Evolutionary conservation across 176 grass and related monocot genomes (phyloP).

Genomic region (Pontederia crassipes): DNA sequence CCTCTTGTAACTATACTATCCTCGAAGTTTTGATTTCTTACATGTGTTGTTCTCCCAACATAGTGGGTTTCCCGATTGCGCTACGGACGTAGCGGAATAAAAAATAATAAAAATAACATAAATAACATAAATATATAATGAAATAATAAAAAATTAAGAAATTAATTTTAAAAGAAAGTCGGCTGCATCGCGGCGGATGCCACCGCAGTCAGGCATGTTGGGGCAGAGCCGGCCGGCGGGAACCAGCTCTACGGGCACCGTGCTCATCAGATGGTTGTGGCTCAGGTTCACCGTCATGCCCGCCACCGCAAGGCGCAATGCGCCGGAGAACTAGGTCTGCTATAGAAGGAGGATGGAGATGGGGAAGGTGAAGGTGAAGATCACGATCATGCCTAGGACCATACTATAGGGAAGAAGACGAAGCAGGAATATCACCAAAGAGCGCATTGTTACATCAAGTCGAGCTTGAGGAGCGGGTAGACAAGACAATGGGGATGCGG

Average conservation of each 20-base stretch:
- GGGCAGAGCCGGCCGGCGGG: constrained; percentile 1
- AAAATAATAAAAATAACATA: no score
- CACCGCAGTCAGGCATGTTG: neutral
- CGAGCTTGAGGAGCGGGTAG: constrained; percentile 8
- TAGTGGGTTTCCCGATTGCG: no score
- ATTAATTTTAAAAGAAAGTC: no score
- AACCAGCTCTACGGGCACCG: neutral
- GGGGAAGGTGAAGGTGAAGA: constrained; percentile 5
- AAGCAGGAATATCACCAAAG: neutral
- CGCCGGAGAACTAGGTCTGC: constrained; percentile 10
- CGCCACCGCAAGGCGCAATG: neutral
- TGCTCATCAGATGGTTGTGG: constrained; percentile 4
- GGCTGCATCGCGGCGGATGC: neutral
- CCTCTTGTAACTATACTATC: no score
- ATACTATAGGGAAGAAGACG: constrained; percentile 5
- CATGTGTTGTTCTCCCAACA: no score
- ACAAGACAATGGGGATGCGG: neutral
- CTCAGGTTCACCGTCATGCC: constrained; percentile 14
- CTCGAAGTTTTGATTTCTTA: no score
- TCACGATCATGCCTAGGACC: constrained; percentile 1
- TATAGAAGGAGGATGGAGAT: constrained; percentile 1
- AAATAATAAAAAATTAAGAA: no score
- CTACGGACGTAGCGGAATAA: no score
- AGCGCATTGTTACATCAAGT: constrained; percentile 1
- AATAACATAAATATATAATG: no score